Evolutionary conservation across 2,329 filamentous ascomycete species (phyloP).

Genomic region (Trichoderma sp.): DNA sequence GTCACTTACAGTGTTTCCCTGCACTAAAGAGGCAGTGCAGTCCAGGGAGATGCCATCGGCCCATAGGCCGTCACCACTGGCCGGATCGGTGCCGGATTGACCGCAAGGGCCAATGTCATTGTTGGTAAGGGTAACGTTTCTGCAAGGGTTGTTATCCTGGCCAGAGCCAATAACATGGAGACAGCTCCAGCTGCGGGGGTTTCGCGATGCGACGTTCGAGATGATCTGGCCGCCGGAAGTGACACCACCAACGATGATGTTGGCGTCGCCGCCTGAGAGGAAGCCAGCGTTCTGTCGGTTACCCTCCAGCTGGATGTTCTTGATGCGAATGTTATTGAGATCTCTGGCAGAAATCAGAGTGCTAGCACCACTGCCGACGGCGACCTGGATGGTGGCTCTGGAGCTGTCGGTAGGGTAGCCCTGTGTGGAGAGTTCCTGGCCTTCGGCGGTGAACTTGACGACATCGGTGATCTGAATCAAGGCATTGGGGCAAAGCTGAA

Average conservation of each 20-base stretch:
- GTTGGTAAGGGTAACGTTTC: conserved; percentile 30
- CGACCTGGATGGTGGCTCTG: conserved; percentile 31
- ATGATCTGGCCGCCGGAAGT: conserved; percentile 30
- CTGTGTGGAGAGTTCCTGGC: conserved; percentile 34
- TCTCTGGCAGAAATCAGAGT: conserved; percentile 30
- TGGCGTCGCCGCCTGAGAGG: conserved; percentile 32
- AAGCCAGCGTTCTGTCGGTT: conserved; percentile 30
- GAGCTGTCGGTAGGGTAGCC: conserved; percentile 31
- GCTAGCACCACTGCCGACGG: conserved; percentile 29
- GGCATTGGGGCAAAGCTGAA: conserved; percentile 30
- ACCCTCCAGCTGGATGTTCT: conserved; percentile 33
- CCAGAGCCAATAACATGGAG: conserved; percentile 33
- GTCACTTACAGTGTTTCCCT: conserved; percentile 30
- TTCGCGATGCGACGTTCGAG: conserved; percentile 28
- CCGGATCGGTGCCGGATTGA: conserved; percentile 28
- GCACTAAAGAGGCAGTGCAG: conserved; percentile 30
- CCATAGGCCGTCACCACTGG: conserved; percentile 29
- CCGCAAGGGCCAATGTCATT: conserved; percentile 34
- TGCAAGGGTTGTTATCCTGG: conserved; percentile 29
- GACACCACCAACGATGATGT: conserved; percentile 33
- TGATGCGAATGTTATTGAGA: conserved; percentile 30
- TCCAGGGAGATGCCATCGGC: conserved; percentile 34
- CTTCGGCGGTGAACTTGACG: conserved; percentile 29
- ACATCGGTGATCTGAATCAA: conserved; percentile 29
- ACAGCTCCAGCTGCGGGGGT: conserved; percentile 34